phyloP scores from a whole-genome alignment of 2,329 filamentous ascomycete species.

The Apiospora kogelbergensis region DNA sequence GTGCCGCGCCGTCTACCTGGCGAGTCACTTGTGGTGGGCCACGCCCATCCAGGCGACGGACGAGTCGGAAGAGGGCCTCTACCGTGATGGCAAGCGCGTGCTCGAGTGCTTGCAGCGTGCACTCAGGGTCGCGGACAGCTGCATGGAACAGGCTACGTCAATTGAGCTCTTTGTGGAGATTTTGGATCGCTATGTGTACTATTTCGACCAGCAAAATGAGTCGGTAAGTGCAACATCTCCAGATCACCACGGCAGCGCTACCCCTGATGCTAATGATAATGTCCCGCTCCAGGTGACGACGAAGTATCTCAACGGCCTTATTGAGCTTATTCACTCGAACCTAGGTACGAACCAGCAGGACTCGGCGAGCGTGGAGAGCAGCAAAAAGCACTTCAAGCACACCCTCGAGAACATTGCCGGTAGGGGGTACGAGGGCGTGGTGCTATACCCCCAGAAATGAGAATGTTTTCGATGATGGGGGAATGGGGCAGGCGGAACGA shows the following conservation, averaged over 20 bases:
- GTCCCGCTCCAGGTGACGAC: conserved; percentile 66
- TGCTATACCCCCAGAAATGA: conserved; percentile 61
- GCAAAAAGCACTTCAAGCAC: conserved; percentile 89
- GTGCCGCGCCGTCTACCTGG: conserved; percentile 92
- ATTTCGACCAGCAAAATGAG: conserved; percentile 99
- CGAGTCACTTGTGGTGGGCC: conserved; percentile 97
- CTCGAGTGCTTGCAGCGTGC: conserved; percentile 95
- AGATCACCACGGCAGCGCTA: neutral
- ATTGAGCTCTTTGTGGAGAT: conserved; percentile 99
- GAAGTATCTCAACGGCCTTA: conserved; percentile 96
- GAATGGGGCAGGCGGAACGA: neutral
- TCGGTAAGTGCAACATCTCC: conserved; percentile 56
- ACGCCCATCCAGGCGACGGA: conserved; percentile 75
- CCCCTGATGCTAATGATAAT: too few species aligned
- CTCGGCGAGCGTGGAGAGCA: conserved; percentile 79
- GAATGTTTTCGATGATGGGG: neutral
- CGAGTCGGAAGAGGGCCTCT: conserved; percentile 78
- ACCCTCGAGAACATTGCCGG: conserved; percentile 92
- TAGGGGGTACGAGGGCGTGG: conserved; percentile 89
- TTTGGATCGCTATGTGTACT: conserved; percentile 96
- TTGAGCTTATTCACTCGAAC: conserved; percentile 97
- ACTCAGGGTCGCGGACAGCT: conserved; percentile 93
- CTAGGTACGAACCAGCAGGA: conserved; percentile 82
- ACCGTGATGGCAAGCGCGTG: conserved; percentile 95
- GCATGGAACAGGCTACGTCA: conserved; percentile 97